phyloP scores from a whole-genome alignment of 805 yeast species.

The Starmerella apis region DNA sequence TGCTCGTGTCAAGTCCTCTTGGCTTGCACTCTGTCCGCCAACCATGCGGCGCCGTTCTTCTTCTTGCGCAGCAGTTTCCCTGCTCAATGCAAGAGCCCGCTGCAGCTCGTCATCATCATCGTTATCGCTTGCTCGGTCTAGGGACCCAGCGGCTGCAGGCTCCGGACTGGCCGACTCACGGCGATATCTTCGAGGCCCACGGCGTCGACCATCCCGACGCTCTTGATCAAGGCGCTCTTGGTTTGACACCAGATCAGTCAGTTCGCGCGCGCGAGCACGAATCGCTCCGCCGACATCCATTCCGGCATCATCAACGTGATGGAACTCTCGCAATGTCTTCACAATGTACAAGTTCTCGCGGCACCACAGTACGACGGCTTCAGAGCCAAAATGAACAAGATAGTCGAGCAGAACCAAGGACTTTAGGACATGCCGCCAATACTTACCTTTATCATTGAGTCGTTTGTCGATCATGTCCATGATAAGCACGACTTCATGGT shows the following conservation, averaged over 20 bases:
- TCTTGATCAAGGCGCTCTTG: conserved; percentile 70
- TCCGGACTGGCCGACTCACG: conserved; percentile 25
- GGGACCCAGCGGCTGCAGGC: conserved; percentile 26
- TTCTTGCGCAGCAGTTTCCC: conserved; percentile 54
- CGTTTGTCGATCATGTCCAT: conserved; percentile 92
- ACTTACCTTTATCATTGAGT: conserved; percentile 88
- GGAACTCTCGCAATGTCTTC: conserved; percentile 84
- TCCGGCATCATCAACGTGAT: conserved; percentile 64
- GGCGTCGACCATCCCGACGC: conserved; percentile 34
- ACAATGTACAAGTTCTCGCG: conserved; percentile 78
- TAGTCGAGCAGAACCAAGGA: conserved; percentile 82
- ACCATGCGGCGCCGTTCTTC: conserved; percentile 53
- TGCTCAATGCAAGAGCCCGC: conserved; percentile 70
- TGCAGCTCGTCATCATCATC: conserved; percentile 61
- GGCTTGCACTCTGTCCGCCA: conserved; percentile 24
- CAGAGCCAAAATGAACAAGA: conserved; percentile 74
- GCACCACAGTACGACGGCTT: conserved; percentile 84
- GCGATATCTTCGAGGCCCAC: conserved; percentile 14
- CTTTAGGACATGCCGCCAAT: conserved; percentile 94
- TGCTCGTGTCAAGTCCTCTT: conserved; percentile 57
- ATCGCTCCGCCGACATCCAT: conserved; percentile 80
- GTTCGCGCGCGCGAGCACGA: conserved; percentile 81
- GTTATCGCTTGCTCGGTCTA: conserved; percentile 31
- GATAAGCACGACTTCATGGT: conserved; percentile 67
- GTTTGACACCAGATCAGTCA: conserved; percentile 68